Conservation (phyloP, 345 rosid species). For the Eucalyptus guilfoylei region DNA sequence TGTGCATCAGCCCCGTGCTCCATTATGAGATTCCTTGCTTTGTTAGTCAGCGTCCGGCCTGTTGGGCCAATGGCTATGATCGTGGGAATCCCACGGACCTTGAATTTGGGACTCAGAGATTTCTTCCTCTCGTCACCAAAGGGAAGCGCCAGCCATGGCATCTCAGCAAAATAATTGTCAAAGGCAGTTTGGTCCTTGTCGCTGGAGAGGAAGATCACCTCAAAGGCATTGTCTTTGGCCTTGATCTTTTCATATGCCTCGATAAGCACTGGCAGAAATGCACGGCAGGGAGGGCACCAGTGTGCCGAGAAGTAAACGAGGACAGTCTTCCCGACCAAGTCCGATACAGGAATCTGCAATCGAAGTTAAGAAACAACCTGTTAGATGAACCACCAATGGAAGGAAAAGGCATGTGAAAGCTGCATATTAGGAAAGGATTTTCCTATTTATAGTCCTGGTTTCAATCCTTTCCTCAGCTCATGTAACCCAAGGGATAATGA, state of each 20-base stretch:
- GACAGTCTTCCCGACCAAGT: conserved; percentile 23
- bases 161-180: conserved; percentile 6
- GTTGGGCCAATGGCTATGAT: conserved; percentile 22
- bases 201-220: conserved; percentile 26
- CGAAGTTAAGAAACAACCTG: not conserved
- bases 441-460: not conserved
- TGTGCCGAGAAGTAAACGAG: conserved; percentile 37
- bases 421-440: not conserved
- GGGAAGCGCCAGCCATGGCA: conserved; percentile 38
- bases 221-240: conserved; percentile 11
- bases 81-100: conserved; percentile 16
- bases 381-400: not conserved
- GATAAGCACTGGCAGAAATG: conserved; percentile 18
- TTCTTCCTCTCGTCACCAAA: conserved; percentile 19
- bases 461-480: not conserved
- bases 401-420: not conserved
- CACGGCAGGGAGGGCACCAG: conserved; percentile 30
- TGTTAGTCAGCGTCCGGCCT: conserved; percentile 13
- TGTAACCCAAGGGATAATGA: not conserved
- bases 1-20: conserved; percentile 20
- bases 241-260: conserved; percentile 22
- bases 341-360: conserved; percentile 19
- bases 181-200: conserved; percentile 21
- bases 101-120: conserved; percentile 15
- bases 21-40: conserved; percentile 8